Evolutionary conservation across 192 early-diverging fungal species (phyloP).

Genomic region (Coemansia sp.): DNA sequence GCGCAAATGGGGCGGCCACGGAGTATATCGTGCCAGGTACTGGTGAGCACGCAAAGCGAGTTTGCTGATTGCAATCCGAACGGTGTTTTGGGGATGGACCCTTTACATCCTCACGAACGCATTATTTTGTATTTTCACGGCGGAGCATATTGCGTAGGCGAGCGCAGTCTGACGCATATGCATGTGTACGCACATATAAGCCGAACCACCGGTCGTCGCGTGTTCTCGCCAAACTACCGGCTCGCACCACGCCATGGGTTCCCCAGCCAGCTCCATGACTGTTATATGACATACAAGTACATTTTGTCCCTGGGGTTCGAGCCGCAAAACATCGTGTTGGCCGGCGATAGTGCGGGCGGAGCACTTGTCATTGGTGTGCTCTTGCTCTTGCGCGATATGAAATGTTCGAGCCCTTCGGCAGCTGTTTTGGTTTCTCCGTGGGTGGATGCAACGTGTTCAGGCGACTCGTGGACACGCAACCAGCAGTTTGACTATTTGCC

Average conservation of each 20-base stretch:
- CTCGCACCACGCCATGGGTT: constrained; percentile 37
- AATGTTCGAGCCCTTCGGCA: constrained; percentile 7
- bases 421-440: constrained; percentile 44
- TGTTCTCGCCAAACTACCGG: constrained; percentile 50
- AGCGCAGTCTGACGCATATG: constrained; percentile 43
- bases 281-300: constrained; percentile 70
- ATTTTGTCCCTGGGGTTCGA: constrained; percentile 55
- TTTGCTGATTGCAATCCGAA: constrained; percentile 1
- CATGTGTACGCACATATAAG: constrained; percentile 40
- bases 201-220: constrained; percentile 27
- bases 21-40: constrained; percentile 36
- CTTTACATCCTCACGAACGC: constrained; percentile 25
- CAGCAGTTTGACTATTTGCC: constrained; percentile 36
- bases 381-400: constrained; percentile 29
- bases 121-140: constrained; percentile 47
- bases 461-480: constrained; percentile 32
- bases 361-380: constrained; percentile 34
- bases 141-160: constrained; percentile 53
- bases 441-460: constrained; percentile 46
- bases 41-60: constrained; percentile 13
- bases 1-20: constrained; percentile 17
- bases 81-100: constrained; percentile 9
- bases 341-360: constrained; percentile 53
- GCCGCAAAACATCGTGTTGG: constrained; percentile 38
- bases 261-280: constrained; percentile 74